These are phyloP conservation scores for Venturia aucupariae DNA, from an alignment of 2,329 filamentous ascomycete species.

Conservation along the genomic window DNA sequence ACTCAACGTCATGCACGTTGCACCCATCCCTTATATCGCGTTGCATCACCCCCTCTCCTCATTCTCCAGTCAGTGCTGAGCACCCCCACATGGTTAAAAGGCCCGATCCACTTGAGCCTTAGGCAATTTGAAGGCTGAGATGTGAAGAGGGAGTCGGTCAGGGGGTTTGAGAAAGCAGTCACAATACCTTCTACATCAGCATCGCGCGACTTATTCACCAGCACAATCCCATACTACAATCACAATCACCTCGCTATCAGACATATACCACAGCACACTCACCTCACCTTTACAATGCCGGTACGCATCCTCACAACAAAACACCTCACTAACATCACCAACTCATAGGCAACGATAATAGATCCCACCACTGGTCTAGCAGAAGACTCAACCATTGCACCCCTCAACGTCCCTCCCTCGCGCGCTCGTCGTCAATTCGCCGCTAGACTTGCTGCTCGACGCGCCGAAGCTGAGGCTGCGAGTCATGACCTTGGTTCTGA, in stretches of 20 bases:
- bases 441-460: conserved; percentile 58
- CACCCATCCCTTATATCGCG: neutral
- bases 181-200: too few species aligned
- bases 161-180: neutral
- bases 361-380: conserved; percentile 31
- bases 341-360: conserved; percentile 23
- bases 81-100: neutral
- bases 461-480: conserved; percentile 10
- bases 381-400: conserved; percentile 51
- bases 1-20: neutral
- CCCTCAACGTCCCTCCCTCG: conserved; percentile 77
- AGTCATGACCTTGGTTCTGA: neutral
- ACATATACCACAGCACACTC: neutral
- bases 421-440: conserved; percentile 83
- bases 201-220: too few species aligned
- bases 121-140: neutral
- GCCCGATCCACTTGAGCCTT: neutral
- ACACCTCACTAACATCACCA: conserved; percentile 20
- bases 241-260: neutral
- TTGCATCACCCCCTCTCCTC: neutral
- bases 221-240: too few species aligned
- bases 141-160: neutral
- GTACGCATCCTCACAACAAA: too few species aligned
- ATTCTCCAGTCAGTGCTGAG: neutral
- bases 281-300: too few species aligned